A percentile compares a stretch with the other conserved stretches of the same genome.
phyloP scores from a whole-genome alignment of 179 eudicot genomes.

The Spergularia azorica region DNA sequence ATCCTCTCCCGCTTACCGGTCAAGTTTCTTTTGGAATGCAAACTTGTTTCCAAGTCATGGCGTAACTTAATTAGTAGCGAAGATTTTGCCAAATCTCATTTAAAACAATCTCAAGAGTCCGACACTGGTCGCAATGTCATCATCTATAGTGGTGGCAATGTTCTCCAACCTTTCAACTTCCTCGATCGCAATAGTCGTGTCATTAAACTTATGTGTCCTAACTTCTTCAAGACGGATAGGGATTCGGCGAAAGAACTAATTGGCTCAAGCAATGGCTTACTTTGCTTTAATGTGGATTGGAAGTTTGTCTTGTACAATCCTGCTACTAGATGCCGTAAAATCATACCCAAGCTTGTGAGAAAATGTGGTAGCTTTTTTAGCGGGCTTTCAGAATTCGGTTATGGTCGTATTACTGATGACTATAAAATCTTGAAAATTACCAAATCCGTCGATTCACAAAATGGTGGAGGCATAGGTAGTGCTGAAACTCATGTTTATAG shows the following conservation, averaged over 20 bases:
- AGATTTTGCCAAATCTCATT: conserved; percentile 13
- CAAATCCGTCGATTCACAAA: too few species aligned
- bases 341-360: too few species aligned
- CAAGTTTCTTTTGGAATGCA: conserved; percentile 3
- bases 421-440: conserved; percentile 6
- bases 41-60: conserved; percentile 24
- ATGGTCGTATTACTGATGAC: conserved; percentile 14
- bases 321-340: background rate
- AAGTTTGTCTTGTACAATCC: conserved; percentile 14
- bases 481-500: conserved; percentile 22
- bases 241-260: too few species aligned
- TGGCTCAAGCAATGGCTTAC: conserved; percentile 25
- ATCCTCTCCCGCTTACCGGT: conserved; percentile 16
- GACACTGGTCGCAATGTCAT: background rate
- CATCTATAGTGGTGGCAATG: background rate
- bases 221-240: too few species aligned
- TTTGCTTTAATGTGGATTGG: background rate
- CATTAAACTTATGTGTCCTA: background rate
- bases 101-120: background rate
- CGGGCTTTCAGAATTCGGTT: conserved; percentile 5
- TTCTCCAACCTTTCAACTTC: conserved; percentile 13
- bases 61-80: background rate
- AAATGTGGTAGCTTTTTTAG: too few species aligned
- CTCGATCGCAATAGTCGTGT: background rate
- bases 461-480: too few species aligned